phyloP scores from a whole-genome alignment of 148 eudicot species.

The Fallopia convolvulus region DNA sequence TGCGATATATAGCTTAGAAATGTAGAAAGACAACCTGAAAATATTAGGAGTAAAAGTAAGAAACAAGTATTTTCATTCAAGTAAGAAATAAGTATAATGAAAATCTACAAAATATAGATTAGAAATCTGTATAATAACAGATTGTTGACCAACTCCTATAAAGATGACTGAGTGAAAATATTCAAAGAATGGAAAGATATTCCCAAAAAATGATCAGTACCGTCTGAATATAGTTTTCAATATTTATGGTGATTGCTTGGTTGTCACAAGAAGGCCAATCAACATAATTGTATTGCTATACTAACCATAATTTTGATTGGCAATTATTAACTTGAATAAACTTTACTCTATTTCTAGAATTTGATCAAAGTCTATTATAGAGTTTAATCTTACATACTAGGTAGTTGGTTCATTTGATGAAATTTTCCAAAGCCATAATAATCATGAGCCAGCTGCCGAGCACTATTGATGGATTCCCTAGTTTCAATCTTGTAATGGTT shows the following conservation, averaged over 20 bases:
- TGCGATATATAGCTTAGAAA: no score
- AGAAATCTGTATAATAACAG: no score
- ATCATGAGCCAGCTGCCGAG: background rate
- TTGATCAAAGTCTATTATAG: background rate
- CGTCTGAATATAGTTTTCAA: background rate
- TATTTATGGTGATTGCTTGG: background rate
- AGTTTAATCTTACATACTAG: background rate
- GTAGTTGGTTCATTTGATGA: no score
- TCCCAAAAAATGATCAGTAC: background rate
- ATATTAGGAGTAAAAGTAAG: no score
- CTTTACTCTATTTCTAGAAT: background rate
- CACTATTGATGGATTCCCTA: background rate
- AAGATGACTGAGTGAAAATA: no score
- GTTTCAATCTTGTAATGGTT: background rate
- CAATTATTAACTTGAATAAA: background rate
- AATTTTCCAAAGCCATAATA: no score
- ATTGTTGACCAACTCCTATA: no score
- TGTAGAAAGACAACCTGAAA: no score
- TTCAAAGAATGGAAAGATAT: no score
- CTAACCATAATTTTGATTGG: background rate
- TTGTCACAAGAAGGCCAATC: background rate
- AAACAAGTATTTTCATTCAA: no score
- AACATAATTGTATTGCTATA: background rate
- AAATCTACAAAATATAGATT: no score
- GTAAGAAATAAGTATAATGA: no score